Evolutionary conservation across 2,329 filamentous ascomycete species (phyloP), one percentile per base, ranked within the genome.

Genomic region (Fusarium duplospermum): DNA sequence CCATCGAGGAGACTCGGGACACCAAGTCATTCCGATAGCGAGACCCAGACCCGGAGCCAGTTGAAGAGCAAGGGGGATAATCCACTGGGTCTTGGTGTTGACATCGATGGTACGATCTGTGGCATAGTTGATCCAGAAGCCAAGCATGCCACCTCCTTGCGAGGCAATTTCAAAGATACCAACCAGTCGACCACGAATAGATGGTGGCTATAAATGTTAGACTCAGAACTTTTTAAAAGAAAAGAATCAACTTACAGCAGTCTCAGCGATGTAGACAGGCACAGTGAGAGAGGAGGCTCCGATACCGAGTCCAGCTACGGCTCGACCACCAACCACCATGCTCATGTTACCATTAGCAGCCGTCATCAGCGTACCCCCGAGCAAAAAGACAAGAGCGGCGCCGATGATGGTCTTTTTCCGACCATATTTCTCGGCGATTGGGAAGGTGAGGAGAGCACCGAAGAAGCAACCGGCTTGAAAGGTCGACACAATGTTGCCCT

Each of bases 1-100:
- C 86, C 87, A 91, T 40, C 90, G 87, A 7, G 89, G 89, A 1
- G 89, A 90, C 76, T 91, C 89, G 50, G 88, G 87, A 82, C 88
- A 90, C 72, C 90, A 82, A 14, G 87, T 78, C 84, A 91, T 91
- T 72, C 87, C 87, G 38, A 83, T 63, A 57, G 88, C 83, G 22
- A 92, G 85, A 31, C 90, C 82, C 4, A 87, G 77, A 2, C 89
- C 88, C 0, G 89, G 89, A 3, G 90, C 81, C 35, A 86, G 86
- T 78, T 92, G 90, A 70, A 90, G 84, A 24, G 85, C 86, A 10
- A 91, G 83, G 0, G 89, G 89, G 2, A 91, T 84, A n/a, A 90
- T 86, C 81, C 87, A 91, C 57, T 79, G 77, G 0, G 78, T 69
- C 18, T 76, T 79, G 9, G 80, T 80, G 60, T 83, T 80, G 22